Evolutionary conservation across 805 yeast species (phyloP), one percentile per base, ranked within the genome.

Genomic region (Naumovozyma dairenensis): DNA sequence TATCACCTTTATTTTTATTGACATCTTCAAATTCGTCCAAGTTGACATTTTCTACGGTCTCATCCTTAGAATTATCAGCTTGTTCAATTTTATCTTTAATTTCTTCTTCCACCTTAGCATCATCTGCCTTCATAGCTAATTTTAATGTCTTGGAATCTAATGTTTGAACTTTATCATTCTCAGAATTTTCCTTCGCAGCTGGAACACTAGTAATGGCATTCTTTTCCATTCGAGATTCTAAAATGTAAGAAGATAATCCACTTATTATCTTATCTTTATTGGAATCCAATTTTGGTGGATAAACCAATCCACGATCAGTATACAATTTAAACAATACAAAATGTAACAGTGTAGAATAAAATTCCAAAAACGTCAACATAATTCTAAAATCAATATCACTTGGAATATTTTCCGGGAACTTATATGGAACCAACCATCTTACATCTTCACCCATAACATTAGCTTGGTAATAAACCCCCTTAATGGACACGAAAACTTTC

Each of bases 381-480:
- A 92, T 85, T 61, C 92, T 74, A 68, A 92, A 89, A 63, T 92
- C 98, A 39, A 92, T 77, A 59, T 92, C 97, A 29, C 80, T 63
- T 30, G 98, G 97, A 46, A 92, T 80, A 59, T 82, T 82, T 59
- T 89, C 94, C 14, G 98, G 96, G 67, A 87, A 92, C 61, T 86
- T 92, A 72, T 80, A 92, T 16, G 98, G 98, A 30, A 85, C 94
- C 39, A 92, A 74, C 98, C 98, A 92, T 62, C 89, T 74, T 29
- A 92, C 71, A 45, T 84, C 94, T 60, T 86, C 95, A 45, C 98
- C 98, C 58, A 72, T 77, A 30, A 92, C 76, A 41, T 58, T 72
- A 21, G 96, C 97, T 58, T 86, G 85, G 56, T 89, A 92, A 62
- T 92, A 92, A 13, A 89, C 93, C 65, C 98, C 98, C 62, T 92